Evolutionary conservation across 176 grass and related monocot genomes (phyloP).

Genomic region (Bonia amplexicaulis): DNA sequence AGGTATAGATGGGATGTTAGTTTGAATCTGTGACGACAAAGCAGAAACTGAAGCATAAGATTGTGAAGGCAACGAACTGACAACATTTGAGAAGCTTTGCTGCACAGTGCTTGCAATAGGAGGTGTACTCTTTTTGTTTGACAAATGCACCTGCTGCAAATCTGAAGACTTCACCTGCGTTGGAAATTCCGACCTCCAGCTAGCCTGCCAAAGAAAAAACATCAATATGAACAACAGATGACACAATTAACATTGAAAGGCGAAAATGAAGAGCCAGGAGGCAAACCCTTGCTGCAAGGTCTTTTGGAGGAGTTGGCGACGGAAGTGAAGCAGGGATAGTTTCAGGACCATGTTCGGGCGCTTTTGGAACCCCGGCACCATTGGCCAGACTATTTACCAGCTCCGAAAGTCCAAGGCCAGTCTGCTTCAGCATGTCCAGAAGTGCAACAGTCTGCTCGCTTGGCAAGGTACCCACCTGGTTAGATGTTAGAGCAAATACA

Average conservation of each 20-base stretch:
- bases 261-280: not conserved
- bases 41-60: constrained; percentile 44
- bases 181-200: constrained; percentile 58
- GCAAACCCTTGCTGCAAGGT: constrained; percentile 57
- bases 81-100: constrained; percentile 50
- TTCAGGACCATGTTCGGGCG: constrained; percentile 30
- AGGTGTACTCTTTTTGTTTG: constrained; percentile 9
- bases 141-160: constrained; percentile 24
- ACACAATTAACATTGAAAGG: constrained; percentile 11
- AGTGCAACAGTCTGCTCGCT: constrained; percentile 69
- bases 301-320: constrained; percentile 75
- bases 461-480: constrained; percentile 35
- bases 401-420: constrained; percentile 59
- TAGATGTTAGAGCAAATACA: constrained; percentile 86
- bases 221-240: constrained; percentile 25
- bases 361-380: constrained; percentile 10
- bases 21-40: constrained; percentile 37
- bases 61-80: constrained; percentile 36
- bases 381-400: constrained; percentile 43
- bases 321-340: constrained; percentile 66
- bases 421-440: constrained; percentile 83
- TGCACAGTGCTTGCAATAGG: constrained; percentile 1
- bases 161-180: not conserved
- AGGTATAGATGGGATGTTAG: constrained; percentile 4
- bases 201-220: constrained; percentile 45